Conservation (phyloP, 495 filamentous ascomycete species). For the Trichoderma reesei region DNA sequence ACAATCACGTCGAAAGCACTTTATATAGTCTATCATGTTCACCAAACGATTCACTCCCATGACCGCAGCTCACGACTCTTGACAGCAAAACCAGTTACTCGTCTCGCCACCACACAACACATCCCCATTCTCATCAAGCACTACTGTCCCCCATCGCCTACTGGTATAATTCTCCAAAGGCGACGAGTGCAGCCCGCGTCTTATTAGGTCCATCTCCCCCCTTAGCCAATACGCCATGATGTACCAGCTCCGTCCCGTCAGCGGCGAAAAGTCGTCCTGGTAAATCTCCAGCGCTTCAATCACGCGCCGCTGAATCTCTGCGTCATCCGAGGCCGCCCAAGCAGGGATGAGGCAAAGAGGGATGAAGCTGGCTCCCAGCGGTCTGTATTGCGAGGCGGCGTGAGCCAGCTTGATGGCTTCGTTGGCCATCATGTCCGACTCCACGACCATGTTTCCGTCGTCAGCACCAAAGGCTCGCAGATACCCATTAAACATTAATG, state of each 20-base stretch:
- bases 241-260: background rate
- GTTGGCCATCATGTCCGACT: background rate
- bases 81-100: background rate
- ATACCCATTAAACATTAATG: background rate
- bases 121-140: background rate
- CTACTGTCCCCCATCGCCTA: background rate
- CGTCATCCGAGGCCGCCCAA: background rate
- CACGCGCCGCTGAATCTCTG: background rate
- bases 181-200: background rate
- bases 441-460: background rate
- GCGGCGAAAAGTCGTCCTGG: background rate
- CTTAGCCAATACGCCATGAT: background rate
- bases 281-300: background rate
- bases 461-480: constrained; percentile 1
- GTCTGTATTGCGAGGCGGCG: background rate
- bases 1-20: too few species aligned
- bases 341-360: background rate
- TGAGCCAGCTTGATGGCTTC: background rate
- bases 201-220: background rate
- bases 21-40: background rate
- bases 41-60: background rate
- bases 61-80: background rate
- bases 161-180: background rate
- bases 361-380: background rate
- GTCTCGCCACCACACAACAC: background rate